A percentile compares a stretch with the other conserved stretches of the same genome.
phyloP scores from a whole-genome alignment of 106 monocot genomes.

The Dendrobium nobile region DNA sequence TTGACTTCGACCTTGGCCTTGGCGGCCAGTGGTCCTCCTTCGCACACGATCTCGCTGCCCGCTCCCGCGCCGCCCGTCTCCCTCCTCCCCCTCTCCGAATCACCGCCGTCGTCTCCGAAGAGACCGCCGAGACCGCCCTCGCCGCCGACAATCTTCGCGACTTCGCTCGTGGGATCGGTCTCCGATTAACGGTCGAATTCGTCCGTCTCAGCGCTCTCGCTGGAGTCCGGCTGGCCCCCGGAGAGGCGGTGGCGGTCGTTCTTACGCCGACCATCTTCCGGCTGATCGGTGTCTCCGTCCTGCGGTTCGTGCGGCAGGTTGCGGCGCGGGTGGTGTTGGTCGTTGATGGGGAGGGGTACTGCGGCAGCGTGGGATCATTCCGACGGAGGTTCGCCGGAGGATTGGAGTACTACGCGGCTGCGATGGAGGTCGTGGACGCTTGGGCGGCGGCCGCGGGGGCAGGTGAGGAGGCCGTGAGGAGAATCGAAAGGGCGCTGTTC shows the following conservation, averaged over 20 bases:
- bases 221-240: conserved; percentile 24
- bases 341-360: conserved; percentile 35
- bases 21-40: conserved; percentile 97
- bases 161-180: conserved; percentile 42
- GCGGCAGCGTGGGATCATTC: conserved; percentile 14
- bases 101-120: conserved; percentile 63
- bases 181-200: conserved; percentile 43
- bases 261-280: conserved; percentile 38
- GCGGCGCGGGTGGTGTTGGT: conserved; percentile 37
- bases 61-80: conserved; percentile 23
- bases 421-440: conserved; percentile 42
- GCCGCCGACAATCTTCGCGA: conserved; percentile 73
- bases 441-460: conserved; percentile 23
- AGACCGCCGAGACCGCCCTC: conserved; percentile 46
- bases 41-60: conserved; percentile 63
- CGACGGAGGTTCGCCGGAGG: conserved; percentile 25
- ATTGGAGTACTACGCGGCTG: conserved; percentile 38
- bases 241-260: conserved; percentile 38
- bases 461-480: conserved; percentile 25
- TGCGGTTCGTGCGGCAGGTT: conserved; percentile 35
- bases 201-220: conserved; percentile 28
- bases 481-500: conserved; percentile 32
- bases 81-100: conserved; percentile 45
- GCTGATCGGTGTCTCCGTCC: conserved; percentile 22
- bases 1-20: conserved; percentile 88